phyloP scores from a whole-genome alignment of 306 rosid genomes.

The Casuarina cunninghamiana region DNA sequence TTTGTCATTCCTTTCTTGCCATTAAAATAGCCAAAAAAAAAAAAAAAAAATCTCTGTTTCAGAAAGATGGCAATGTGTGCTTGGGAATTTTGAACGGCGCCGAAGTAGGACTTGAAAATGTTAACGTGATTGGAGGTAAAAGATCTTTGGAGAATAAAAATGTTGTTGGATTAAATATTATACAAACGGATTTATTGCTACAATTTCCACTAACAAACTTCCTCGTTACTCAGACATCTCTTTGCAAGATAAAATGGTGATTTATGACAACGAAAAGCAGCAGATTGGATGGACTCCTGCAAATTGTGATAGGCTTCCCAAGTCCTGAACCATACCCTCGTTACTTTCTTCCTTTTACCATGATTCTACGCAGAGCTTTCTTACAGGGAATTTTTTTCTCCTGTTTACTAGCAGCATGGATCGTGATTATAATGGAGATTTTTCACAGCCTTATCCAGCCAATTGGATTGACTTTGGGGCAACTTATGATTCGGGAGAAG shows the following conservation, averaged over 20 bases:
- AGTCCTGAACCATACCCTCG: slow-evolving; percentile 38
- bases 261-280: slow-evolving; percentile 72
- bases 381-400: slow-evolving; percentile 21
- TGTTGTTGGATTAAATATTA: not conserved
- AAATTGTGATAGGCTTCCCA: slow-evolving; percentile 55
- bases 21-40: not conserved
- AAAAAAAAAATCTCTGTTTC: slow-evolving; percentile 30
- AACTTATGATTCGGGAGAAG: slow-evolving; percentile 15
- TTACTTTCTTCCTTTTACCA: slow-evolving; percentile 16
- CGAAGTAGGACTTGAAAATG: slow-evolving; percentile 46
- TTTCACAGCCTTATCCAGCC: slow-evolving; percentile 35
- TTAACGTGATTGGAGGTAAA: slow-evolving; percentile 73
- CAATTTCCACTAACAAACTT: slow-evolving; percentile 7
- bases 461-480: slow-evolving; percentile 40
- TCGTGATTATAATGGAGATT: slow-evolving; percentile 34
- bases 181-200: not conserved
- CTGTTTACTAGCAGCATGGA: slow-evolving; percentile 49
- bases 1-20: not conserved
- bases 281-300: slow-evolving; percentile 66
- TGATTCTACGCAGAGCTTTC: slow-evolving; percentile 23
- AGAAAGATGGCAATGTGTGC: slow-evolving; percentile 66
- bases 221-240: slow-evolving; percentile 50
- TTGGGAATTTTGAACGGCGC: slow-evolving; percentile 69
- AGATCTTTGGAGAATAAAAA: not conserved
- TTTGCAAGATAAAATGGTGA: slow-evolving; percentile 58